Base-by-base conservation (phyloP, 2,329 filamentous ascomycete species). In the Leptographium galeiforme region DNA sequence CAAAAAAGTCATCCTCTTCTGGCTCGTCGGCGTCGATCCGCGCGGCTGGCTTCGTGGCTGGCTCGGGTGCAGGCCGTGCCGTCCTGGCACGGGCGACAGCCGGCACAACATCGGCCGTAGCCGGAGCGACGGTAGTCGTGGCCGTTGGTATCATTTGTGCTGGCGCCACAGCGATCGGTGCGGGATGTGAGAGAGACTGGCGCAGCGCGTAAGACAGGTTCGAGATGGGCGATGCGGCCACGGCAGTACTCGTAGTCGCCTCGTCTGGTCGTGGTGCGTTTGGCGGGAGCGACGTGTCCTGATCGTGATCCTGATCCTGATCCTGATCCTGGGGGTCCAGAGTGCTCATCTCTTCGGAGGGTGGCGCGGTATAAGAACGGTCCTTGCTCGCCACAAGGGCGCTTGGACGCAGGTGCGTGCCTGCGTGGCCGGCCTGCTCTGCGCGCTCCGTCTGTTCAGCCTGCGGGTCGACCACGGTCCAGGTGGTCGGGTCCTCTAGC, bases 381-480 rank as follows among this genome's bases (percentile, higher is more conserved):
- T n/a, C 34, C 8, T 13, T 36, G 34, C 8, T 36, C 25, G 25
- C 25, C 25, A 25, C 25, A 25, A 25, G 25, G 25, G 25, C 25
- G 25, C 25, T 25, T 5, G 25, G 25, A 5, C 25, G 25, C 25
- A 25, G 25, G 2, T 25, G 34, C 8, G 8, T 36, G 34, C 34
- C 34, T 36, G 34, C 34, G 4, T 36, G 8, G 8, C 12, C 34
- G 34, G 8, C 34, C 34, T 36, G 33, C 33, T 34, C 33, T 11
- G 11, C 33, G 33, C 11, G 11, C 33, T 34, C 33, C 7, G 11
- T 11, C 7, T 34, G 34, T 36, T 57, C 58, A 1, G 59, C 25
- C 40, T 60, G 53, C 13, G 62, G 55, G 44, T 67, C 63, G 25
- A 68, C 65, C 2, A 65, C 61, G 6, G 64, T 68, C 67, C 66